phyloP scores from a whole-genome alignment of 257 asterid species.

The Salvia rosmarinus region DNA sequence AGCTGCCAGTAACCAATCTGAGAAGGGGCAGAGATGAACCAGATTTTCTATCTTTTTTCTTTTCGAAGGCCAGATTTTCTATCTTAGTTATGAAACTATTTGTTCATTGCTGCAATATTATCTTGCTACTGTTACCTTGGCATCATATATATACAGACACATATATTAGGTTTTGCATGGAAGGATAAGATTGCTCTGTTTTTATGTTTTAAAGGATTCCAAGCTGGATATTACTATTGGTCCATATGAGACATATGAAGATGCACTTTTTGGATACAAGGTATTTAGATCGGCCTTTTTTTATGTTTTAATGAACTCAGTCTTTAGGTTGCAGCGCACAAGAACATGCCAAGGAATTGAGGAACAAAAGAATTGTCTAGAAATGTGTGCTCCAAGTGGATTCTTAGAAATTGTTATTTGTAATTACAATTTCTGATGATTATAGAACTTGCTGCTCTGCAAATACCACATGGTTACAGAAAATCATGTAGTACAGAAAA shows the following conservation, averaged over 20 bases:
- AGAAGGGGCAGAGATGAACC: conserved; percentile 20
- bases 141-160: neutral
- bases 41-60: neutral
- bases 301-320: conserved; percentile 17
- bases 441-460: neutral
- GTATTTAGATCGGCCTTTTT: conserved; percentile 42
- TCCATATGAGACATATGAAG: conserved; percentile 98
- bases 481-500: neutral
- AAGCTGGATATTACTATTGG: conserved; percentile 94
- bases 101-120: conserved; percentile 1
- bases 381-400: conserved; percentile 13
- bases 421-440: conserved; percentile 11
- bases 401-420: neutral
- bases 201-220: conserved; percentile 63
- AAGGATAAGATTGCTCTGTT: neutral
- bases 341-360: conserved; percentile 12
- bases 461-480: conserved; percentile 6
- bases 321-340: conserved; percentile 9
- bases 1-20: conserved; percentile 3
- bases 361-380: conserved; percentile 5
- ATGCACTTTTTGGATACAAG: conserved; percentile 89
- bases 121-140: conserved; percentile 15
- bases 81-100: neutral
- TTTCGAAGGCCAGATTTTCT: neutral
- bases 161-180: neutral